phyloP scores from a whole-genome alignment of 2,329 filamentous ascomycete species.

The Colletotrichum noveboracense region DNA sequence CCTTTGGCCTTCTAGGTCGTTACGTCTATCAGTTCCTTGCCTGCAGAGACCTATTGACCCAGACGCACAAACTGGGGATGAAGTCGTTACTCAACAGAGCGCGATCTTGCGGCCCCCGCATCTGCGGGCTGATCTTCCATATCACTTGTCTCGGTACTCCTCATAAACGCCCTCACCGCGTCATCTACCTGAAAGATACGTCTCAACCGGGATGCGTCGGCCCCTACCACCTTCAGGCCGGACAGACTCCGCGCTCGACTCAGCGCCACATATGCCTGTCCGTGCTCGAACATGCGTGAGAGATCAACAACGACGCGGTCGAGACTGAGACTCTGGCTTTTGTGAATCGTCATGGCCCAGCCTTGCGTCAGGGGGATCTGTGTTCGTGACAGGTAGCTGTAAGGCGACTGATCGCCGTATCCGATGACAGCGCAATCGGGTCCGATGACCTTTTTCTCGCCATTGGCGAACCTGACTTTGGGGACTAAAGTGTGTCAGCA shows the following conservation, averaged over 20 bases:
- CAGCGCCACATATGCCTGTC: not conserved
- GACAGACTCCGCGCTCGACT: not conserved
- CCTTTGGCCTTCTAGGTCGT: not conserved
- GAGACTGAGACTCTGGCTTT: not conserved
- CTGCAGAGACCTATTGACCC: not conserved
- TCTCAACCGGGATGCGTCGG: not conserved
- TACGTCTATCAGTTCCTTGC: not conserved
- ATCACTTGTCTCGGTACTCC: not conserved
- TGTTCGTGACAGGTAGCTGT: constrained; percentile 35
- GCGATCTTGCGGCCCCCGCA: too few relatives aligned
- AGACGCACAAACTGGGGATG: not conserved
- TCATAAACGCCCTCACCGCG: not conserved
- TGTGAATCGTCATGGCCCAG: too few relatives aligned
- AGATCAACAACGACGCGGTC: not conserved
- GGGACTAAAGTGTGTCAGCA: not conserved
- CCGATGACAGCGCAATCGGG: constrained; percentile 55
- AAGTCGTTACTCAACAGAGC: not conserved
- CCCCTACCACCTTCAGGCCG: not conserved
- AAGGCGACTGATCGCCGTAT: constrained; percentile 49
- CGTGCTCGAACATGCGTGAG: not conserved
- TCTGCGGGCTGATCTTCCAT: not conserved
- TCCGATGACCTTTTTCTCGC: constrained; percentile 47
- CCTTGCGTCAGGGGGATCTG: too few relatives aligned
- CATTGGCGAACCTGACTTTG: constrained; percentile 56
- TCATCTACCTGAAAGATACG: not conserved